Evolutionary conservation across 495 filamentous ascomycete species (phyloP).

Genomic region (Penicillium crystallinum): DNA sequence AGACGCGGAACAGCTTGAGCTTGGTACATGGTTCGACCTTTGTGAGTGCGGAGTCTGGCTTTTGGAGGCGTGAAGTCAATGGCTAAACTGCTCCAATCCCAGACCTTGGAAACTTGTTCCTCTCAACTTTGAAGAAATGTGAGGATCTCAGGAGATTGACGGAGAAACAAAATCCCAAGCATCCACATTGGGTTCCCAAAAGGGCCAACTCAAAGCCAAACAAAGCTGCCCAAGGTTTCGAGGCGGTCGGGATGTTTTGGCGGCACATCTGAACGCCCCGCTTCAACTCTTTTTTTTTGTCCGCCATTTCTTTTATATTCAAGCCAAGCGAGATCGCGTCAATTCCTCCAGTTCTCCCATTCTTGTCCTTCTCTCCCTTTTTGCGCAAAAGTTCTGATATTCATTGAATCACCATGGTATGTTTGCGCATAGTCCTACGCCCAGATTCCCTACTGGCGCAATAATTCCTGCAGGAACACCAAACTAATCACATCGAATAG

Average conservation of each 20-base stretch:
- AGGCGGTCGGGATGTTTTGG: neutral
- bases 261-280: neutral
- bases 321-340: neutral
- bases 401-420: constrained; percentile 1
- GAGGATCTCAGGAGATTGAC: no score
- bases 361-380: neutral
- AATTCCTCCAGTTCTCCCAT: neutral
- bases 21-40: neutral
- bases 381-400: neutral
- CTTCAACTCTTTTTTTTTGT: neutral
- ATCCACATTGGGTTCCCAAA: no score
- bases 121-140: no score
- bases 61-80: neutral
- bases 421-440: neutral
- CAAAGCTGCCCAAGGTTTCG: neutral
- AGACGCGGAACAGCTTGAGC: constrained; percentile 7
- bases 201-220: neutral
- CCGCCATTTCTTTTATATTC: neutral
- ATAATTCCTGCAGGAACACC: neutral
- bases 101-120: neutral
- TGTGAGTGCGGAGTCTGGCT: neutral
- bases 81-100: neutral
- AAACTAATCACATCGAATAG: constrained; percentile 36
- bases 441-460: neutral
- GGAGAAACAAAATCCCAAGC: no score